Percentiles rank a stretch among this genome's conserved stretches.
Conservation (phyloP, 108 stramenopile genomes). For the Cylindrotheca fusiformis region DNA sequence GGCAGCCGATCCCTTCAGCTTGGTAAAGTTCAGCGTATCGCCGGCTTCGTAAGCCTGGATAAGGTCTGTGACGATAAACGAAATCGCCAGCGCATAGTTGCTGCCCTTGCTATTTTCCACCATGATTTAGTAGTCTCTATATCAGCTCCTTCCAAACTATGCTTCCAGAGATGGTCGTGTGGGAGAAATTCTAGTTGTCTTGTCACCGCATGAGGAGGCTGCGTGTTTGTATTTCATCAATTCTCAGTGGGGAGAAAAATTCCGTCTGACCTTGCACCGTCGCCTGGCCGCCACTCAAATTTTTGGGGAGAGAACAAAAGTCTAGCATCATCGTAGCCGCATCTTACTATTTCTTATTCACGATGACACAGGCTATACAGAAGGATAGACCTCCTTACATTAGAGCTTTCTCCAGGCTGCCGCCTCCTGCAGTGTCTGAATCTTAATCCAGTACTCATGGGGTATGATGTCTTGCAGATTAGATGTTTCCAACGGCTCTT, state of each 20-base stretch:
- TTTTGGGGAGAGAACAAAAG: slow-evolving; percentile 3
- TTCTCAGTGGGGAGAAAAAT: too few relatives aligned
- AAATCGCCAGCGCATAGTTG: slow-evolving; percentile 75
- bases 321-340: slow-evolving; percentile 6
- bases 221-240: too few relatives aligned
- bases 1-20: slow-evolving; percentile 74
- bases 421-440: neutral
- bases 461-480: neutral
- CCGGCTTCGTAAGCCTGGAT: slow-evolving; percentile 83
- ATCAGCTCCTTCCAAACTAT: too few relatives aligned
- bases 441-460: neutral
- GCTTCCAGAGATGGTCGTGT: too few relatives aligned
- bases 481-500: neutral
- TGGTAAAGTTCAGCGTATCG: slow-evolving; percentile 80
- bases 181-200: too few relatives aligned
- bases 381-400: too few relatives aligned
- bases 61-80: slow-evolving; percentile 80
- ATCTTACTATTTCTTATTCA: too few relatives aligned
- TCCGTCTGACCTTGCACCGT: too few relatives aligned
- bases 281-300: too few relatives aligned
- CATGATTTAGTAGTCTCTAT: slow-evolving; percentile 12
- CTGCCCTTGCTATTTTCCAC: slow-evolving; percentile 6
- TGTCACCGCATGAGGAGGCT: too few relatives aligned
- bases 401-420: too few relatives aligned
- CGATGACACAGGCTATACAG: too few relatives aligned